Evolutionary conservation across 441 rosid genomes (phyloP), one percentile per base, ranked within the genome.

Genomic region (Croton setiger): DNA sequence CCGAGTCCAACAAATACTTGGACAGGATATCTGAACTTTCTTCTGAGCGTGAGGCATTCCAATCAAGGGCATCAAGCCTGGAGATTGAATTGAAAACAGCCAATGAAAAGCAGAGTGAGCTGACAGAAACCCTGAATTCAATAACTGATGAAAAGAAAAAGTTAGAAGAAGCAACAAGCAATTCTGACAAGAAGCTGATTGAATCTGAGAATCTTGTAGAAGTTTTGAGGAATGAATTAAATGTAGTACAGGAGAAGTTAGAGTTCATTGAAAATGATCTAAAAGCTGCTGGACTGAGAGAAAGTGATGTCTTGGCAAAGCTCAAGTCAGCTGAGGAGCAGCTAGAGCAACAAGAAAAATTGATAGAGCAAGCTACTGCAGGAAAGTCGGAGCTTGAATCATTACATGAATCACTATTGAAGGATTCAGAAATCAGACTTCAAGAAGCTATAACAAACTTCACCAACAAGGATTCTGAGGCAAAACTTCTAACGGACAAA

Each of bases 301-400:
- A 87, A 74, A 82, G 77, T 15, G 90, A 87, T 70, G 75, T 74
- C 48, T 66, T 85, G 84, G 86, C 76, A 79, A 94, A 94, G 84
- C 90, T 92, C 45, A 92, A 84, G 76, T 74, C 81, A 70, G 88
- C 89, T 14, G 96, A 87, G 81, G 93, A 85, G 81, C 82, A 86
- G 71, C 76, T 91, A 63, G 81, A 77, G 77, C 78, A 80, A 55
- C 92, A 89, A 63, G 83, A 74, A 72, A 83, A 70, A 72, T 76
- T 76, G 71, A 56, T 90, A 44, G 93, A 88, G 74, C 77, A 90
- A 73, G 84, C 86, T 55, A 63, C 78, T 62, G 75, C 80, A 7
- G 85, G 80, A 79, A 78, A 72, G 71, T 78, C 75, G 17, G 97
- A 87, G 79, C 87, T 94, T 63, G 91, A 85, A 75, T 76, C 85